Evolutionary conservation across 306 rosid species (phyloP), one percentile per base, ranked within the genome.

Genomic region (Luffa acutangula): DNA sequence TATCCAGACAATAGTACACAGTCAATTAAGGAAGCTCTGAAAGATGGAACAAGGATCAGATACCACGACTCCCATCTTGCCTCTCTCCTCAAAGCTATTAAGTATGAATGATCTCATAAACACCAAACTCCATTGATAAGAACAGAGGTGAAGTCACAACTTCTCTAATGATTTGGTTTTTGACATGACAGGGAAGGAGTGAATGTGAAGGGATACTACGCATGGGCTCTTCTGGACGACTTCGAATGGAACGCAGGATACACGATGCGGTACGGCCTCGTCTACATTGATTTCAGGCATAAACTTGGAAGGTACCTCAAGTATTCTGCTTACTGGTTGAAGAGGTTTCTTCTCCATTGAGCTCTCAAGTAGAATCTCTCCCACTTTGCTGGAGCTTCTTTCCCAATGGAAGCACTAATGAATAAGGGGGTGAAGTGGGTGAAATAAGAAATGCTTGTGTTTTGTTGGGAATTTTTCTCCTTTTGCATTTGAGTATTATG

Each of bases 181-280:
- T 41, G 39, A 53, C 6, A 76, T 21, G 42, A 56, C 73, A 80
- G 87, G 80, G 84, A 72, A 3, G 87, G 87, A 3, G 82, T 63
- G 9, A 54, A 72, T 8, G 87, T 84, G 43, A 81, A 62, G 36
- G 84, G 84, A 31, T 84, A 84, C 42, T 84, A 39, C 46, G 45
- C 76, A 1, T 84, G 87, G 87, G 21, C 84, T 5, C 21, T 84
- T 9, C 18, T 74, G 41, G 87, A 84, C 4, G 63, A 81, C 43
- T 84, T 77, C 21, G 84, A 84, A 45, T 84, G 87, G 84, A 75
- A 69, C 10, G 59, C 36, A 7, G 87, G 87, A 20, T 81, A 39
- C 36, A 72, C 84, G 0, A 34, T 51, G 31, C 84, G 87, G 0
- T 84, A 78, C 41, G 87, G 87, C 17, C 36, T 84, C 20, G 60